Base-by-base conservation (phyloP, 306 rosid genomes). In the Vicia villosa region DNA sequence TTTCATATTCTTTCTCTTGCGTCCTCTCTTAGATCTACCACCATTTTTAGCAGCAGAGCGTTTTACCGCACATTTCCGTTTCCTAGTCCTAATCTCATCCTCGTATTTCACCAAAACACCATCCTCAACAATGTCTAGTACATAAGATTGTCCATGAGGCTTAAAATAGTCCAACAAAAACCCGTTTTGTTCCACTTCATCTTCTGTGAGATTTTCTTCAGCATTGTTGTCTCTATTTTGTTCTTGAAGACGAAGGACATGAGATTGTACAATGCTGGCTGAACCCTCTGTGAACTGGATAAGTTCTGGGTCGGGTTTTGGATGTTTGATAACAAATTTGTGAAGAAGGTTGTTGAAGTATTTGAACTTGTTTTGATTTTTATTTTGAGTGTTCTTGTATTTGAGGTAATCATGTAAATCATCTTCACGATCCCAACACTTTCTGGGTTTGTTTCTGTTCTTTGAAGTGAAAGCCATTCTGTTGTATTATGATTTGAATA, bases 61-160 rank as follows among this genome's bases (percentile, higher is more conserved):
- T 74, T 66, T 58, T 49, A 21, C 37, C 40, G 38, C 37, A 34
- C 5, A 54, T 26, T 38, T 38, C 34, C 13, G 11, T 62, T 62
- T 62, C 68, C 13, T 62, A 62, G 19, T 49, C 36, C 13, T 59
- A 15, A 21, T 34, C 22, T 70, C 57, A 22, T 43, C 10, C 47
- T 68, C 74, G n/a, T 81, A 81, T 66, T 30, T 41, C n/a, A 68
- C 37, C 8, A 10, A 57, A 12, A 77, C 37, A 21, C 32, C 55
- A 14, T 73, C 82, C 45, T 73, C 49, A 51, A 40, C 13, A 5
- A 77, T 68, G 8, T 73, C 74, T 21, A 77, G 77, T 4, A 32
- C 67, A 73, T 63, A 58, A 22, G 65, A 77, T 6, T 56, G 49
- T 63, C 77, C 82, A 61, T 51, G 28, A 14, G 28, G 45, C 63